Conservation (phyloP, 768 basidiomycete species). For the Megacollybia marginata region DNA sequence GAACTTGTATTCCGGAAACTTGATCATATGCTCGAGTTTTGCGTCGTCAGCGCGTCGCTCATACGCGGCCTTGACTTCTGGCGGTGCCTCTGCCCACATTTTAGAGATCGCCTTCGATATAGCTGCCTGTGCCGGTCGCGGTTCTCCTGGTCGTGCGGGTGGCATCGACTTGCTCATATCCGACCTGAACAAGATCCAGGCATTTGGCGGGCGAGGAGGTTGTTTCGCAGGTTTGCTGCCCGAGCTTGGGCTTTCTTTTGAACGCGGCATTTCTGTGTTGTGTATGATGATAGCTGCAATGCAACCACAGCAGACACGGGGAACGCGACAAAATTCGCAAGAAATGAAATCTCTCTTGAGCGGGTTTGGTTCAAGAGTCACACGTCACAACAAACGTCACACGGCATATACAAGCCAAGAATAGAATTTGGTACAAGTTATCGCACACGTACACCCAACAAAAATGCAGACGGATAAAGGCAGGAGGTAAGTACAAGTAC, state of each 20-base stretch:
- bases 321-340: too few relatives aligned
- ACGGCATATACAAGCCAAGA: too few relatives aligned
- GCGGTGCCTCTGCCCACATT: slow-evolving; percentile 56
- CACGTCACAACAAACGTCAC: background rate
- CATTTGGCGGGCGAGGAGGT: slow-evolving; percentile 67
- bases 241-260: background rate
- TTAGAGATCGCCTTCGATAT: slow-evolving; percentile 57
- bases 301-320: too few relatives aligned
- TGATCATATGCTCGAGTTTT: slow-evolving; percentile 42
- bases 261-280: background rate
- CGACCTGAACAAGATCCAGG: slow-evolving; percentile 78
- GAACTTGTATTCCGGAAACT: slow-evolving; percentile 54
- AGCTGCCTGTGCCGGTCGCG: slow-evolving; percentile 46
- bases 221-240: slow-evolving; percentile 11
- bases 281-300: too few relatives aligned
- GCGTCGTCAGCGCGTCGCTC: slow-evolving; percentile 45
- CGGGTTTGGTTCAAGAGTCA: too few relatives aligned
- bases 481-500: slow-evolving; percentile 32
- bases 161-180: slow-evolving; percentile 42
- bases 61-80: slow-evolving; percentile 38
- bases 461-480: slow-evolving; percentile 4
- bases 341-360: too few relatives aligned
- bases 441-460: slow-evolving; percentile 13
- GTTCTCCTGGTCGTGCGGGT: slow-evolving; percentile 22
- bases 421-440: slow-evolving; percentile 11